Conservation (phyloP, 1,139 yeast species). For the Zhuliangozyma blackwelliae region DNA sequence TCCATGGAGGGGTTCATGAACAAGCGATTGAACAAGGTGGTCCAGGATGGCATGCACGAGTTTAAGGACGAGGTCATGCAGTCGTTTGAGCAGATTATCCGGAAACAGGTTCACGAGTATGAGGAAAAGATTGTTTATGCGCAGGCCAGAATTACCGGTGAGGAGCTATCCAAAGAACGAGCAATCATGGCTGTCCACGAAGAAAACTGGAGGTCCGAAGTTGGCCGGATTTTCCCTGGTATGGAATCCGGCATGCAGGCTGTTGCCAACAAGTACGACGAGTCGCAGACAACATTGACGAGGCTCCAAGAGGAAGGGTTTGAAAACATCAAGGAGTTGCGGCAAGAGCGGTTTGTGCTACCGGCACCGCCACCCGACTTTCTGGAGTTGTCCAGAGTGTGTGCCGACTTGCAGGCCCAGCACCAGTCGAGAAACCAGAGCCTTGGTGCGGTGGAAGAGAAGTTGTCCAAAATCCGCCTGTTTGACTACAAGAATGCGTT, state of each 20-base stretch:
- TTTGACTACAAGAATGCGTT: conserved; percentile 10
- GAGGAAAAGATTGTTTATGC: conserved; percentile 4
- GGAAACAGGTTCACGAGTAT: conserved; percentile 3
- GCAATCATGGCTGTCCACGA: conserved; percentile 2
- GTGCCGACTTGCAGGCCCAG: conserved; percentile 1
- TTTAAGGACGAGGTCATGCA: conserved; percentile 5
- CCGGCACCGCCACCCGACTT: conserved; percentile 6
- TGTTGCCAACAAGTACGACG: conserved; percentile 2
- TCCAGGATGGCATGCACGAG: conserved; percentile 2
- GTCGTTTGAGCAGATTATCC: conserved; percentile 5
- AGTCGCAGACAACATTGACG: conserved; percentile 3
- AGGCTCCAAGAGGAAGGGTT: conserved; percentile 2
- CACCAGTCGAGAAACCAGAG: conserved; percentile 2
- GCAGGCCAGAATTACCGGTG: conserved; percentile 3
- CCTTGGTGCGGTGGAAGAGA: conserved; percentile 6
- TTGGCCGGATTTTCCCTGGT: conserved; percentile 1
- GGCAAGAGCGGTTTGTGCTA: conserved; percentile 3
- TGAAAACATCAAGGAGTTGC: conserved; percentile 1
- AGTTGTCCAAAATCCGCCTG: conserved; percentile 8
- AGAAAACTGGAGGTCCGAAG: conserved; percentile 6
- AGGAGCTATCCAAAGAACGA: conserved; percentile 6
- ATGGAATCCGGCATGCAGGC: conserved; percentile 3
- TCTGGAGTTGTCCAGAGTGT: conserved; percentile 7
- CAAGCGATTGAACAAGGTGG: conserved; percentile 5
- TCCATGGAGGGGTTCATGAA: conserved; percentile 6